Conservation (phyloP, 2,329 filamentous ascomycete species). For the Septoria petroselini region DNA sequence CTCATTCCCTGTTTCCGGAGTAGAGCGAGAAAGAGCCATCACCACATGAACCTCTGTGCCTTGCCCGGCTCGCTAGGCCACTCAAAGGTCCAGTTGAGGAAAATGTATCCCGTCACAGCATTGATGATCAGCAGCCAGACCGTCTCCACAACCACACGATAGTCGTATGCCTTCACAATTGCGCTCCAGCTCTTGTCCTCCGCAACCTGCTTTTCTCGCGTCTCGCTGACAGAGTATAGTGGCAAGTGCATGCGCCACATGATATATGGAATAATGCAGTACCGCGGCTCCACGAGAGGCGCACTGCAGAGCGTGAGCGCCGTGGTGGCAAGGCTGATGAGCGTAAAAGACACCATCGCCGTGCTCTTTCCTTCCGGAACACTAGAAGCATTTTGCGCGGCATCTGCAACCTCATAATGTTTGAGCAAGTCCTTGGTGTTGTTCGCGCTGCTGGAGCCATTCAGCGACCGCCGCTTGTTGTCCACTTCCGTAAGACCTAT, state of each 20-base stretch:
- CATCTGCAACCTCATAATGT: conserved; percentile 8
- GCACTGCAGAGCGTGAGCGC: conserved; percentile 78
- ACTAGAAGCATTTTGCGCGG: conserved; percentile 14
- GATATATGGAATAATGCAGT: conserved; percentile 94
- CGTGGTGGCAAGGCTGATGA: conserved; percentile 67
- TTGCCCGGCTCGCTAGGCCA: conserved; percentile 62
- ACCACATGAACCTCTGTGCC: conserved; percentile 81
- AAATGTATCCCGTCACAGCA: conserved; percentile 64
- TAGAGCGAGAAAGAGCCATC: too few species aligned
- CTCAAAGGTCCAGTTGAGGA: conserved; percentile 64
- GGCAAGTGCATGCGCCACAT: conserved; percentile 84
- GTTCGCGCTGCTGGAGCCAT: not conserved
- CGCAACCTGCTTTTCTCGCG: conserved; percentile 2
- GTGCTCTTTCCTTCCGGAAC: conserved; percentile 31
- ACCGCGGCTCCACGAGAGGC: conserved; percentile 89
- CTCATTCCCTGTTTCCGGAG: too few species aligned
- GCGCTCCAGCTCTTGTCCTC: conserved; percentile 5
- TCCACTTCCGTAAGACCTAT: conserved; percentile 3
- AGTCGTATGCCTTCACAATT: conserved; percentile 37
- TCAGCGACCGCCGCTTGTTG: not conserved
- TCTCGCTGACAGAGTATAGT: conserved; percentile 31
- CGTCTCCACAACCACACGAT: conserved; percentile 60
- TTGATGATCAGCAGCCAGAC: conserved; percentile 67
- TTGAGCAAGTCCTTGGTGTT: conserved; percentile 9
- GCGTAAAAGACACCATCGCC: conserved; percentile 50